Percentiles rank a stretch among this genome's conserved stretches.
Conservation (phyloP, 352 stramenopile genomes). For the Phytopythium ostracodes region DNA sequence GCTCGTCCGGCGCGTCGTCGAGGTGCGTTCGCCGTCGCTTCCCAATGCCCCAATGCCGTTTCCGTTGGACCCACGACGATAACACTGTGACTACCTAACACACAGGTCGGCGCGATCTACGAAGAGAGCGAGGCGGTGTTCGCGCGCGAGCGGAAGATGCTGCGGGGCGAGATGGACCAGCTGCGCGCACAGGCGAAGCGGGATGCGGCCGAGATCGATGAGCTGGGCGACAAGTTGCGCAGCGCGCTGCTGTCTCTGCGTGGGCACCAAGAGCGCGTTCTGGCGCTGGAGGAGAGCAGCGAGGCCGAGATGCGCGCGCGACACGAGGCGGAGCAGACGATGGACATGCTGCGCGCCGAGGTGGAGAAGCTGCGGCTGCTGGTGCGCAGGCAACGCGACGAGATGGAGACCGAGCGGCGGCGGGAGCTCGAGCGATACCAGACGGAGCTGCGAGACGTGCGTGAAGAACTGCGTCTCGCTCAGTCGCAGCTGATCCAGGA, state of each 20-base stretch:
- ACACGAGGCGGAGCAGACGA: constrained; percentile 54
- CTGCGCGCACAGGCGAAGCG: constrained; percentile 38
- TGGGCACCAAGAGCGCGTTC: constrained; percentile 51
- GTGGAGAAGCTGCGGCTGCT: constrained; percentile 63
- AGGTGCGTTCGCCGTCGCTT: constrained; percentile 25
- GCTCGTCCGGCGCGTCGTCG: constrained; percentile 66
- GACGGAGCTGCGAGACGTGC: constrained; percentile 30
- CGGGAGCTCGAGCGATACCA: constrained; percentile 23
- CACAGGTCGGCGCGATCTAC: constrained; percentile 40
- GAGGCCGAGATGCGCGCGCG: constrained; percentile 49
- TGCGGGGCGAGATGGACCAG: constrained; percentile 50
- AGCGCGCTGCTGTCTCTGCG: constrained; percentile 30
- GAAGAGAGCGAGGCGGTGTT: constrained; percentile 58
- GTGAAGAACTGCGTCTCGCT: constrained; percentile 37
- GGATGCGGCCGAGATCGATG: constrained; percentile 43
- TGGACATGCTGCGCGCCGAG: constrained; percentile 67
- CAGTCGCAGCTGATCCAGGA: constrained; percentile 58
- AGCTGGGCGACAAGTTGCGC: constrained; percentile 47
- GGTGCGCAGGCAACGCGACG: constrained; percentile 39
- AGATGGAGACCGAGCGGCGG: constrained; percentile 35
- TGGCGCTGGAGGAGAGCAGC: constrained; percentile 55
- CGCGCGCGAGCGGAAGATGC: constrained; percentile 21
- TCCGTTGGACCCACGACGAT: neutral
- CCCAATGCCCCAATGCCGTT: too few species aligned
- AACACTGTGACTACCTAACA: constrained; percentile 1